Conservation (phyloP, 2,329 filamentous ascomycete species). For the Colletotrichum cordylinicola region DNA sequence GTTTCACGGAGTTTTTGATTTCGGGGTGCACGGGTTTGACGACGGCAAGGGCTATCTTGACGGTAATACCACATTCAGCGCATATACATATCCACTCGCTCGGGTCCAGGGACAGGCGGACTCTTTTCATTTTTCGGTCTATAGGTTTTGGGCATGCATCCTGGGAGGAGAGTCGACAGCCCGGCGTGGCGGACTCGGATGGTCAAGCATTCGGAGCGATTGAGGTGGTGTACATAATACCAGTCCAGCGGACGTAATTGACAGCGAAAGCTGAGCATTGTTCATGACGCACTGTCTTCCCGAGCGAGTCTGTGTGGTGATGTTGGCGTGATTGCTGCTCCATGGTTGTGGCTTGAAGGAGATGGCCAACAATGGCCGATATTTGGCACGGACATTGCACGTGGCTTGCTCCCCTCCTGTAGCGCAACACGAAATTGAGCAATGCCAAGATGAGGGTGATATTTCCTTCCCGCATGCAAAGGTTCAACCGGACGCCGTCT, state of each 20-base stretch:
- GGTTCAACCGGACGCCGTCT: slow-evolving; percentile 44
- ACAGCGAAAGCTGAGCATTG: neutral
- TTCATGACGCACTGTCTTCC: neutral
- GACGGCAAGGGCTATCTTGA: neutral
- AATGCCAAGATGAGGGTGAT: neutral
- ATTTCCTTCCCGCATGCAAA: slow-evolving; percentile 21
- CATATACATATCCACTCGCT: slow-evolving; percentile 13
- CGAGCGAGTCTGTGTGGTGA: neutral
- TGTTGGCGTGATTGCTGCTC: neutral
- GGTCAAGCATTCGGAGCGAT: neutral
- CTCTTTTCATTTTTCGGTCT: neutral
- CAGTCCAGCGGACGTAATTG: slow-evolving; percentile 8
- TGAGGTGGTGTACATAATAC: slow-evolving; percentile 14
- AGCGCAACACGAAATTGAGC: neutral
- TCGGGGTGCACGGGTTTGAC: neutral
- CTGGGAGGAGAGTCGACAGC: neutral
- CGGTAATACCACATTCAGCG: slow-evolving; percentile 16
- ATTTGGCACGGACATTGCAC: neutral
- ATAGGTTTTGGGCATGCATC: slow-evolving; percentile 8
- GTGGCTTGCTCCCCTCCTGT: neutral
- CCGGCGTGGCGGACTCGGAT: slow-evolving; percentile 3
- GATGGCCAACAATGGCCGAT: neutral
- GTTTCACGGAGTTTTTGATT: neutral
- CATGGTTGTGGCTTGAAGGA: neutral
- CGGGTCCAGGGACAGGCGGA: neutral